Evolutionary conservation across 164 flowering plant species (phyloP).

Genomic region (Platanus orientalis): DNA sequence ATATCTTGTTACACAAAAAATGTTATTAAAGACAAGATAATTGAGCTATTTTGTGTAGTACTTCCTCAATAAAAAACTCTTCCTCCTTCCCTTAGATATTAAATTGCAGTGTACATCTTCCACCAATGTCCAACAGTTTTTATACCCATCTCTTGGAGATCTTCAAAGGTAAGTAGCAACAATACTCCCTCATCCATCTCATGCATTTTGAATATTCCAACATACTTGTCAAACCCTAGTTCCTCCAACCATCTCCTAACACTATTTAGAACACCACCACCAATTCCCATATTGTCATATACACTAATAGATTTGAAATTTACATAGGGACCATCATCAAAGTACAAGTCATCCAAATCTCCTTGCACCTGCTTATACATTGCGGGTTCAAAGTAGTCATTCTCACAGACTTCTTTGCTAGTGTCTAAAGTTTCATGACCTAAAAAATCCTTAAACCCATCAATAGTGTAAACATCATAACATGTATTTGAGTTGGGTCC

Average conservation of each 20-base stretch:
- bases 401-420: conserved; percentile 26
- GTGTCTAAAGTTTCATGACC: conserved; percentile 19
- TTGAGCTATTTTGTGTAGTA: conserved; percentile 11
- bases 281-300: conserved; percentile 10
- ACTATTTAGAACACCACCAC: conserved; percentile 10
- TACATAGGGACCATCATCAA: conserved; percentile 7
- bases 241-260: conserved; percentile 46
- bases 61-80: conserved; percentile 14
- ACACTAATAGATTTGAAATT: conserved; percentile 10
- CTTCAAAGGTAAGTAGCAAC: conserved; percentile 44
- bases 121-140: conserved; percentile 40
- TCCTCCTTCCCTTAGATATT: conserved; percentile 17
- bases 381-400: conserved; percentile 21
- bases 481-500: conserved; percentile 10
- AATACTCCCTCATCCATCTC: conserved; percentile 47
- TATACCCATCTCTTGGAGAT: conserved; percentile 57
- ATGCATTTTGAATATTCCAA: conserved; percentile 39
- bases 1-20: conserved; percentile 13
- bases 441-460: conserved; percentile 17
- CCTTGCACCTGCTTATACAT: conserved; percentile 11
- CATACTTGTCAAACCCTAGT: conserved; percentile 40
- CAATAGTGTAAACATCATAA: conserved; percentile 7
- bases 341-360: conserved; percentile 6
- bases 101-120: conserved; percentile 41
- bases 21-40: neutral